Conservation (phyloP, 192 early-diverging fungal genomes). For the Podila epigama region DNA sequence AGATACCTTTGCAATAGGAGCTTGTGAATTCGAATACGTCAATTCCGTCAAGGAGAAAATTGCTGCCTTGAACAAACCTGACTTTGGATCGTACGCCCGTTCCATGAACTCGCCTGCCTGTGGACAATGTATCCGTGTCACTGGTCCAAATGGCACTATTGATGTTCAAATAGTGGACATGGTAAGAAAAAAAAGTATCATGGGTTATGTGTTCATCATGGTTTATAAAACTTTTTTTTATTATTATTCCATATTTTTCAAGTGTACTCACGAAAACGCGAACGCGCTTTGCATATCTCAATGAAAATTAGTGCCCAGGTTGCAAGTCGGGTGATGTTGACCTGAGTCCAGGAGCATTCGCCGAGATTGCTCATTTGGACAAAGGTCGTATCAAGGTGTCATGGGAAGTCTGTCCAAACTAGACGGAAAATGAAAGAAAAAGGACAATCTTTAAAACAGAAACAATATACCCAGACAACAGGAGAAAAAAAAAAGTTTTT, state of each 20-base stretch:
- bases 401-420: conserved; percentile 37
- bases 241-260: not conserved
- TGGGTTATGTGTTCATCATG: not conserved
- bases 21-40: conserved; percentile 31
- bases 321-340: conserved; percentile 51
- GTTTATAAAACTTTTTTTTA: not conserved
- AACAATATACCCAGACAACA: too few relatives aligned
- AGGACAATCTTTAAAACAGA: too few relatives aligned
- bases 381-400: conserved; percentile 38
- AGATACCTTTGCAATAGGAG: conserved; percentile 18
- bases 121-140: conserved; percentile 57
- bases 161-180: conserved; percentile 61
- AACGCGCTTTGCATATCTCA: not conserved
- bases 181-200: conserved; percentile 39
- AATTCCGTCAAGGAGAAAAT: conserved; percentile 22
- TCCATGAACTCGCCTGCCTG: conserved; percentile 57
- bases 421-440: too few relatives aligned
- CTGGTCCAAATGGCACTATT: conserved; percentile 57
- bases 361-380: conserved; percentile 38
- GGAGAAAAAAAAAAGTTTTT: too few relatives aligned
- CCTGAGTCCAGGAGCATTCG: conserved; percentile 42
- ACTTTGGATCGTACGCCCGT: conserved; percentile 55
- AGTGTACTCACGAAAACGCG: too few relatives aligned
- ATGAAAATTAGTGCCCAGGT: conserved; percentile 36
- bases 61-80: conserved; percentile 51